Percentiles rank a stretch among this genome's conserved stretches.
Conservation (phyloP, 2,329 filamentous ascomycete genomes). For the Stagonosporopsis vannaccii region DNA sequence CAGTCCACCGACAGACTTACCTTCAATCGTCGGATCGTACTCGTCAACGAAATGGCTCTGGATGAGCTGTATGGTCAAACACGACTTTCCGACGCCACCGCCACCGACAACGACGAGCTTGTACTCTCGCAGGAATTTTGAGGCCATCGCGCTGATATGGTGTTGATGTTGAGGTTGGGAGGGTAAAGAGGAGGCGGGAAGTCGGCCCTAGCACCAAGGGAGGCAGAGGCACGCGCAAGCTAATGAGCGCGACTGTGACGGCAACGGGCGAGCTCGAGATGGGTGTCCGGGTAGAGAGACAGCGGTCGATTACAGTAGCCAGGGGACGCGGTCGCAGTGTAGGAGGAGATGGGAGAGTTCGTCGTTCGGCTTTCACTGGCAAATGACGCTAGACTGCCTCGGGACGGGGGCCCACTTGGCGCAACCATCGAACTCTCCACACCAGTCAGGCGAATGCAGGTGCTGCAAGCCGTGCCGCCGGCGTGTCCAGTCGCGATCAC, state of each 20-base stretch:
- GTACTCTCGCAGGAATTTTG: conserved; percentile 61
- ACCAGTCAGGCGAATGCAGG: conserved; percentile 13
- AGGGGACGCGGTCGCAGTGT: conserved; percentile 18
- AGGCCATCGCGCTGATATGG: conserved; percentile 33
- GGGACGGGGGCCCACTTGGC: conserved; percentile 1
- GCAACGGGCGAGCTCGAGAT: conserved; percentile 11
- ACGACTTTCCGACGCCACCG: conserved; percentile 98
- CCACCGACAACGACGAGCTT: conserved; percentile 89
- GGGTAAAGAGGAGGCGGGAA: conserved; percentile 19
- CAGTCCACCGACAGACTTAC: conserved; percentile 57
- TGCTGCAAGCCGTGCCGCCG: conserved; percentile 16
- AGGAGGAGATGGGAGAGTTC: conserved; percentile 15
- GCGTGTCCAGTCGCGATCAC: conserved; percentile 9
- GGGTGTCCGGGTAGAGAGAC: conserved; percentile 6
- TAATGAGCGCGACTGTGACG: conserved; percentile 29
- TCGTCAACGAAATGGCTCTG: conserved; percentile 97
- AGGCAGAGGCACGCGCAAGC: conserved; percentile 24
- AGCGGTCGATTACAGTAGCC: conserved; percentile 9
- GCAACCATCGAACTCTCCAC: conserved; percentile 11
- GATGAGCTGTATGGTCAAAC: conserved; percentile 87
- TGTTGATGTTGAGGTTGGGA: conserved; percentile 18
- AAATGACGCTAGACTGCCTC: conserved; percentile 1
- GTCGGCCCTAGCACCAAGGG: conserved; percentile 13
- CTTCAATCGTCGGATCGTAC: conserved; percentile 99
- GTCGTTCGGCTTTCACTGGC: conserved; percentile 15